phyloP scores from a whole-genome alignment of 106 monocot species.

The Platanthera guangdongensis region DNA sequence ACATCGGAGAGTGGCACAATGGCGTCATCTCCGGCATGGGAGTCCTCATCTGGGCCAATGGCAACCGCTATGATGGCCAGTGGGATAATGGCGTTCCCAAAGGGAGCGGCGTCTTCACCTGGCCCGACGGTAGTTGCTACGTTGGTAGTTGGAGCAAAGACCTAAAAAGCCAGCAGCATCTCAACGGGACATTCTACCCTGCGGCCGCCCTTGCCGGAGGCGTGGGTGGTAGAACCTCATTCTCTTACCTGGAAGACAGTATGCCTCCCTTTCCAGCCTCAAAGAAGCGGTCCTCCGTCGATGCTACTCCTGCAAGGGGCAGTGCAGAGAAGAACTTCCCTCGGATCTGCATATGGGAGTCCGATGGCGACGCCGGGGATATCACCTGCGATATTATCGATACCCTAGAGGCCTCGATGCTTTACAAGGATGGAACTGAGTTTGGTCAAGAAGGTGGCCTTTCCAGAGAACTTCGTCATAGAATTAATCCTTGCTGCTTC shows the following conservation, averaged over 20 bases:
- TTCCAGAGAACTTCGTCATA: conserved; percentile 1
- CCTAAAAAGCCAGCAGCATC: conserved; percentile 6
- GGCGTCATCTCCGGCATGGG: conserved; percentile 59
- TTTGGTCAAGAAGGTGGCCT: not conserved
- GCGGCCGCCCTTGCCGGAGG: not conserved
- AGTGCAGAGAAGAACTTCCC: conserved; percentile 44
- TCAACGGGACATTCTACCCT: conserved; percentile 26
- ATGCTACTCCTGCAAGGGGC: conserved; percentile 7
- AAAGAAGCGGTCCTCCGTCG: conserved; percentile 24
- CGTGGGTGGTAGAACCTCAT: not conserved
- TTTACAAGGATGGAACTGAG: conserved; percentile 23
- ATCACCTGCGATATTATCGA: conserved; percentile 82
- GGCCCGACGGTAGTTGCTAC: conserved; percentile 65
- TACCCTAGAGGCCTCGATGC: conserved; percentile 46
- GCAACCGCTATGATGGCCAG: conserved; percentile 57
- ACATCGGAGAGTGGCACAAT: conserved; percentile 62
- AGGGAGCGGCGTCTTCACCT: conserved; percentile 62
- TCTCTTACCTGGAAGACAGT: conserved; percentile 4
- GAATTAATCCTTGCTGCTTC: conserved; percentile 28
- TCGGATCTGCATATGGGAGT: conserved; percentile 84
- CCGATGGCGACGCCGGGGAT: conserved; percentile 67
- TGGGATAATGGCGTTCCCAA: conserved; percentile 65
- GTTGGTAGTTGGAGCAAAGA: conserved; percentile 42
- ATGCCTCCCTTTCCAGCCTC: conserved; percentile 9
- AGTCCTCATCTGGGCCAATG: conserved; percentile 61